A percentile compares a stretch with the other conserved stretches of the same genome.
Evolutionary conservation across 2,329 filamentous ascomycete species (phyloP).

Genomic region (Cladosporium oxysporum): DNA sequence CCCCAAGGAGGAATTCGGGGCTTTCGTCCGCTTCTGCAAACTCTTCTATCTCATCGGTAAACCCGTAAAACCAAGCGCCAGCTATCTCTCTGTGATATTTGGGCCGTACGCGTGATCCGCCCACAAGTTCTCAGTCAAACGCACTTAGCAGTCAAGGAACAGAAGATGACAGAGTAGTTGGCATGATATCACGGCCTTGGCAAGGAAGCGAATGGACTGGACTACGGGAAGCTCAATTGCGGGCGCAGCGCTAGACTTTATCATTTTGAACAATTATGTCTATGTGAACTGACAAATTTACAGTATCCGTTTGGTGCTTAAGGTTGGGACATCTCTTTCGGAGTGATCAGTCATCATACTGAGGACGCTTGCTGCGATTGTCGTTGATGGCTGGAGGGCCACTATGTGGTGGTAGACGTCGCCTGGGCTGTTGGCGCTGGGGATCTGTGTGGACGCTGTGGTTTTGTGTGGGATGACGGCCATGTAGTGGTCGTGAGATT

Average conservation of each 20-base stretch:
- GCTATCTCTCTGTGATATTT: background rate
- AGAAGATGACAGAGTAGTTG: too few species aligned
- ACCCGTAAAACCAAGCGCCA: constrained; percentile 1
- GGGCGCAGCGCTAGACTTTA: too few species aligned
- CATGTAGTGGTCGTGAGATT: background rate
- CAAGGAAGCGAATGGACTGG: too few species aligned
- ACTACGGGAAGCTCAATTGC: too few species aligned
- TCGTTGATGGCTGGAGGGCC: background rate
- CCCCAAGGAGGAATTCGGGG: background rate
- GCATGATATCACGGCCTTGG: too few species aligned
- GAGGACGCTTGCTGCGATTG: background rate
- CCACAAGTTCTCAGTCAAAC: background rate
- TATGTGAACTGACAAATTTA: background rate
- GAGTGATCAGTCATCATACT: background rate
- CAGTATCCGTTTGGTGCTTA: background rate
- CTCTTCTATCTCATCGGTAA: background rate
- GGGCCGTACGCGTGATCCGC: background rate
- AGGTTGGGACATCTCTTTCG: background rate
- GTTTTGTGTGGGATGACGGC: background rate
- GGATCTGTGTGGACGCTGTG: background rate
- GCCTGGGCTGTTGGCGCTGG: background rate
- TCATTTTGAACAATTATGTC: too few species aligned
- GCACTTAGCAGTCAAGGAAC: background rate
- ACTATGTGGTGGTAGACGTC: background rate
- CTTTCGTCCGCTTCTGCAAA: background rate